Evolutionary conservation across 148 eudicot genomes (phyloP), one percentile per base, ranked within the genome.

Genomic region (Euryodendron excelsum): DNA sequence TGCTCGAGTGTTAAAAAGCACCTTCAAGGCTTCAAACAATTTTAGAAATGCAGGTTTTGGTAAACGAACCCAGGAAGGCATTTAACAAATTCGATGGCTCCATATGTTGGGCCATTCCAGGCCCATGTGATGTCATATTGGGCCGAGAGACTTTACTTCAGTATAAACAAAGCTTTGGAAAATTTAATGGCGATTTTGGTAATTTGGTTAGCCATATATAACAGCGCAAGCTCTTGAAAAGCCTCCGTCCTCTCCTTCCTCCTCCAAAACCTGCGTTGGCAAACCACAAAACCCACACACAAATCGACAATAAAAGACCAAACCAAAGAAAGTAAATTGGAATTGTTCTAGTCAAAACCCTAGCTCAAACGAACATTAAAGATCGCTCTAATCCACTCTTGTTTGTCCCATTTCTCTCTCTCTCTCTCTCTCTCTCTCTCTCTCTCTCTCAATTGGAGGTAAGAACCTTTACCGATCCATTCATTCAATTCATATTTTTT

Each of bases 401-500:
- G 25, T 14, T 56, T 36, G 25, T n/a, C n/a, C 47, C 61, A 21
- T n/a, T 3, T 1, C 45, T 11, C 33, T 12, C 66, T 30, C 61
- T 10, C n/a, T n/a, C n/a, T n/a, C n/a, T n/a, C n/a, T n/a, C n/a
- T n/a, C n/a, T n/a, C n/a, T n/a, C n/a, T n/a, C n/a, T n/a, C n/a
- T n/a, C n/a, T n/a, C n/a, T n/a, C n/a, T n/a, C n/a, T n/a, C n/a
- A n/a, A n/a, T n/a, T n/a, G n/a, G n/a, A 61, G 78, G 78, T 62
- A 62, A 60, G 78, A 34, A 23, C 76, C 9, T 73, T 30, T 20
- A 62, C 41, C 37, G 56, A 75, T 74, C 13, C 47, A 23, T 74
- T 59, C 65, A 25, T 45, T 75, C 69, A 44, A 44, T 60, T 37
- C 30, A 20, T 45, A 10, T 20, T 20, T 21, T 15, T n/a, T 52